Conservation (phyloP, 352 stramenopile genomes). For the Pythium insidiosum region DNA sequence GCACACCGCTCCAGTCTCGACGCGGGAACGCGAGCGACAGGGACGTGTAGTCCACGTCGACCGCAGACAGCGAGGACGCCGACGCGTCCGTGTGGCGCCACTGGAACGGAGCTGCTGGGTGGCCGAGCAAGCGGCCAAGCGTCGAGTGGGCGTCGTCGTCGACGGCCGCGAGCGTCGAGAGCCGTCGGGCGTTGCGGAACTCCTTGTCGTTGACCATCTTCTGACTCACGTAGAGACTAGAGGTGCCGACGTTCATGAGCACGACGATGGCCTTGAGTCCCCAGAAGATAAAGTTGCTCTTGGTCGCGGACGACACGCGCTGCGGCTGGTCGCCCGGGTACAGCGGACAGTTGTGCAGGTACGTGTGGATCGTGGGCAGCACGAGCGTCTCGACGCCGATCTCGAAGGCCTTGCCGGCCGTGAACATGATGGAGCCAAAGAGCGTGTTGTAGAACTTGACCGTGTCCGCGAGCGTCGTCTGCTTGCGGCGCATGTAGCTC, state of each 20-base stretch:
- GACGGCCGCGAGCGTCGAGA: background rate
- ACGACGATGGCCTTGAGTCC: conserved; percentile 50
- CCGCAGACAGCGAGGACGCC: background rate
- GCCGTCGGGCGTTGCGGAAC: no score
- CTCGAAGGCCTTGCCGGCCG: conserved; percentile 42
- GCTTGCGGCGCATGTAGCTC: no score
- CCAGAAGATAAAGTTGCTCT: conserved; percentile 44
- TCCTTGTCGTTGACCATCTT: background rate
- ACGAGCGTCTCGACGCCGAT: conserved; percentile 53
- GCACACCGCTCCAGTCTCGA: background rate
- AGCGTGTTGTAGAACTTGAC: conserved; percentile 41
- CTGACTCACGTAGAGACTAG: conserved; percentile 48
- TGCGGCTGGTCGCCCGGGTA: conserved; percentile 45
- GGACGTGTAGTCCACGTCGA: conserved; percentile 4
- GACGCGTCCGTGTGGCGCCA: background rate
- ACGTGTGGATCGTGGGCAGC: conserved; percentile 44
- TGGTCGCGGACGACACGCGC: conserved; percentile 33
- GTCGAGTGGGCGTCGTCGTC: background rate
- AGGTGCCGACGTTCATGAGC: conserved; percentile 54
- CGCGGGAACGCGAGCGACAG: background rate
- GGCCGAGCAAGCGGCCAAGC: background rate
- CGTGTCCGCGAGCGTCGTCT: conserved; percentile 4
- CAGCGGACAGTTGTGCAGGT: conserved; percentile 49
- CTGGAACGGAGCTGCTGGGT: background rate
- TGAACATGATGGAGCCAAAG: conserved; percentile 38